A percentile compares a stretch with the other conserved stretches of the same genome.
These are phyloP conservation scores for Penicillium ochrochloron DNA, from an alignment of 495 filamentous ascomycete genomes.

Conservation along the genomic window DNA sequence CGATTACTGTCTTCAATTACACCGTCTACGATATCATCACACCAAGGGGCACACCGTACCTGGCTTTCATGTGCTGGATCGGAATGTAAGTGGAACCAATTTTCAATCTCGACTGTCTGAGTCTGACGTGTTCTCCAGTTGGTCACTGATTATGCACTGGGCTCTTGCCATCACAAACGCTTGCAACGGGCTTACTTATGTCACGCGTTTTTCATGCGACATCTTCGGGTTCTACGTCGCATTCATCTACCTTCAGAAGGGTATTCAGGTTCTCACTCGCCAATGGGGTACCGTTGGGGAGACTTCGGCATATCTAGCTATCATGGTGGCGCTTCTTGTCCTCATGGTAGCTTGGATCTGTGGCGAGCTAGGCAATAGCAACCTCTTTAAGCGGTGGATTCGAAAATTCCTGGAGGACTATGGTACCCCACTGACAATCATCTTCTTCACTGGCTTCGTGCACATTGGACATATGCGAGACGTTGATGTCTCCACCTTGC, in stretches of 20 bases:
- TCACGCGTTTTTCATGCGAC: slow-evolving; percentile 84
- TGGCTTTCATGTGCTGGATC: slow-evolving; percentile 86
- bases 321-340: slow-evolving; percentile 74
- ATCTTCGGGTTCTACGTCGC: slow-evolving; percentile 90
- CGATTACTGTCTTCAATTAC: slow-evolving; percentile 87
- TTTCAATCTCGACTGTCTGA: slow-evolving; percentile 3
- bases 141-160: slow-evolving; percentile 83
- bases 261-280: slow-evolving; percentile 75
- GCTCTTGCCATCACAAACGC: slow-evolving; percentile 77
- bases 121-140: slow-evolving; percentile 44
- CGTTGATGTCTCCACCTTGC: slow-evolving; percentile 66
- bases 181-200: slow-evolving; percentile 79
- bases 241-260: slow-evolving; percentile 85
- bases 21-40: slow-evolving; percentile 83
- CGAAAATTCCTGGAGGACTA: slow-evolving; percentile 85
- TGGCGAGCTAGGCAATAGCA: slow-evolving; percentile 69
- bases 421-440: slow-evolving; percentile 77
- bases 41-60: slow-evolving; percentile 70
- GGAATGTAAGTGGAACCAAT: slow-evolving; percentile 58
- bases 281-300: slow-evolving; percentile 59
- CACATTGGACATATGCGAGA: slow-evolving; percentile 78
- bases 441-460: slow-evolving; percentile 89
- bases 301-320: slow-evolving; percentile 72
- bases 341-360: slow-evolving; percentile 72
- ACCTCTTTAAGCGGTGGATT: slow-evolving; percentile 70